Evolutionary conservation across 345 rosid species (phyloP).

Genomic region (Brassica cretica): DNA sequence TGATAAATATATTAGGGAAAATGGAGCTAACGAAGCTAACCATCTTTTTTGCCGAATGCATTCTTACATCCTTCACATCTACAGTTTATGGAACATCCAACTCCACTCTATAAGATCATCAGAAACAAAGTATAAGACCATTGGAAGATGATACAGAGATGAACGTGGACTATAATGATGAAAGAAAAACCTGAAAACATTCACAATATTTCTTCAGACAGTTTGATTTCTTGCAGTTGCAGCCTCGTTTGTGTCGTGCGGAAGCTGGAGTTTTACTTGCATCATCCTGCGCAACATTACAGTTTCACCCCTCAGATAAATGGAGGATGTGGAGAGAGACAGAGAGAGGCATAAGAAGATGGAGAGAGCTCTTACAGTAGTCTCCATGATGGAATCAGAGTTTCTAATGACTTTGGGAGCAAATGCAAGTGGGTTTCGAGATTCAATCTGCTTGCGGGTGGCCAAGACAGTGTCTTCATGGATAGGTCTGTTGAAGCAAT

Average conservation of each 20-base stretch:
- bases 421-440: slow-evolving; percentile 96
- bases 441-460: slow-evolving; percentile 93
- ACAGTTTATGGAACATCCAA: slow-evolving; percentile 92
- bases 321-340: background rate
- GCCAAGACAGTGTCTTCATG: slow-evolving; percentile 91
- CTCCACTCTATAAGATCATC: slow-evolving; percentile 67
- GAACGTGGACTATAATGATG: slow-evolving; percentile 6
- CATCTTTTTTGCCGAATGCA: slow-evolving; percentile 83
- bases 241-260: slow-evolving; percentile 94
- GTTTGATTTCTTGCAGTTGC: slow-evolving; percentile 96
- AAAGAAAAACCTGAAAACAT: slow-evolving; percentile 85
- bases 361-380: slow-evolving; percentile 52
- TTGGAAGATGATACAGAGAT: background rate
- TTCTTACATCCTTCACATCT: slow-evolving; percentile 98
- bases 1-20: background rate
- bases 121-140: slow-evolving; percentile 27
- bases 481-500: slow-evolving; percentile 93
- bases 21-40: slow-evolving; percentile 42
- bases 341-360: slow-evolving; percentile 6
- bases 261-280: slow-evolving; percentile 86
- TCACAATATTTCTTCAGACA: slow-evolving; percentile 98
- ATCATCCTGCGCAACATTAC: slow-evolving; percentile 58
- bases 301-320: slow-evolving; percentile 3
- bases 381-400: slow-evolving; percentile 60
- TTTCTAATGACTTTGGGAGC: slow-evolving; percentile 91